Conservation (phyloP, 164 flowering plant genomes). For the Chloranthus sessilifolius region DNA sequence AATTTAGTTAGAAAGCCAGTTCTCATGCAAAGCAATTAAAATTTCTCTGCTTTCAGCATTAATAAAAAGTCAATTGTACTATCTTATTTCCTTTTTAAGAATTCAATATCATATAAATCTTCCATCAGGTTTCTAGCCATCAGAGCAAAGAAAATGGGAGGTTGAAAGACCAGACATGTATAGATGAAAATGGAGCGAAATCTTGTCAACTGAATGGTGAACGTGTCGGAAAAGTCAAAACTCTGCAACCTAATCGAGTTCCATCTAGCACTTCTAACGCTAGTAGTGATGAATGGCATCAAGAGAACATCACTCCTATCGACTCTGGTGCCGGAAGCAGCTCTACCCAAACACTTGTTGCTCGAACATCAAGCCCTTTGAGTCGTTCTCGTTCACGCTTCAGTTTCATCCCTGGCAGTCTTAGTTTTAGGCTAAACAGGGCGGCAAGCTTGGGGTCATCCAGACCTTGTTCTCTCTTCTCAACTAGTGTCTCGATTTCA, state of each 20-base stretch:
- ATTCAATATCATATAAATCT: slow-evolving; percentile 2
- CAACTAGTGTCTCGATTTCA: slow-evolving; percentile 33
- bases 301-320: slow-evolving; percentile 20
- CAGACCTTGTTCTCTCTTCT: slow-evolving; percentile 44
- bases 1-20: background rate
- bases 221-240: slow-evolving; percentile 30
- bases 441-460: slow-evolving; percentile 68
- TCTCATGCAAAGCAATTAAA: background rate
- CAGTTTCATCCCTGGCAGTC: slow-evolving; percentile 57
- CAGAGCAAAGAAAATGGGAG: slow-evolving; percentile 27
- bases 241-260: slow-evolving; percentile 30
- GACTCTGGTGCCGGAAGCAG: slow-evolving; percentile 35
- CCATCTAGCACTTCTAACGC: slow-evolving; percentile 27
- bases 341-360: slow-evolving; percentile 33
- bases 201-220: slow-evolving; percentile 26
- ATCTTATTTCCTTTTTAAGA: background rate
- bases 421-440: slow-evolving; percentile 67
- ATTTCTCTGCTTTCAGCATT: too few relatives aligned
- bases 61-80: too few relatives aligned
- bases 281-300: slow-evolving; percentile 41
- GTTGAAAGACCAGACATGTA: slow-evolving; percentile 15
- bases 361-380: slow-evolving; percentile 34
- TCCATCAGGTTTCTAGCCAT: slow-evolving; percentile 27
- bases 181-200: slow-evolving; percentile 21
- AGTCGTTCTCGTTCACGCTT: slow-evolving; percentile 59